Evolutionary conservation across 1,139 yeast species (phyloP).

Genomic region (Taphrina wiesneri): DNA sequence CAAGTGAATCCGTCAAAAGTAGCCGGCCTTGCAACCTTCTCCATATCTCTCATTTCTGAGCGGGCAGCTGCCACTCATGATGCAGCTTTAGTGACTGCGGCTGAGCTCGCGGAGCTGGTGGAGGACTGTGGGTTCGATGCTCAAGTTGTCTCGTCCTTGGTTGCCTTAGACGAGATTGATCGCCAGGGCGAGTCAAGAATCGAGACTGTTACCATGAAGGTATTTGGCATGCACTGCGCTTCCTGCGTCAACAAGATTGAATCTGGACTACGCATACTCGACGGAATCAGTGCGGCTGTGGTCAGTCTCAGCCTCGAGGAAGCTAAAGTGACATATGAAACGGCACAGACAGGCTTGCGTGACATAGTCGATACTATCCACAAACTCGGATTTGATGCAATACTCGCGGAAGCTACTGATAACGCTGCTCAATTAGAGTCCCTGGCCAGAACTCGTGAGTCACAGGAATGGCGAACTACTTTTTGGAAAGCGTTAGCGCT

Average conservation of each 20-base stretch:
- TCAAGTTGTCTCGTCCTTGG: conserved; percentile 5
- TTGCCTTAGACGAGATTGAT: neutral
- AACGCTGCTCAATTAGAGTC: conserved; percentile 65
- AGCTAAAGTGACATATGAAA: conserved; percentile 58
- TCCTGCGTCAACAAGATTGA: conserved; percentile 72
- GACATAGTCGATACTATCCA: conserved; percentile 61
- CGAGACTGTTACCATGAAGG: conserved; percentile 41
- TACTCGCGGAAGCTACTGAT: conserved; percentile 50
- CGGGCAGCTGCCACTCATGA: conserved; percentile 29
- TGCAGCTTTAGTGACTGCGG: neutral
- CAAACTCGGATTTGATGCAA: conserved; percentile 55
- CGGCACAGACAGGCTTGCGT: conserved; percentile 45
- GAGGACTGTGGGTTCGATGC: conserved; percentile 38
- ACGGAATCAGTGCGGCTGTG: conserved; percentile 56
- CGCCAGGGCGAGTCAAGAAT: neutral
- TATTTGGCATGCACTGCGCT: conserved; percentile 85
- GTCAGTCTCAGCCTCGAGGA: conserved; percentile 76
- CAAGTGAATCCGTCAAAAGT: conserved; percentile 47
- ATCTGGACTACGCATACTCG: conserved; percentile 52
- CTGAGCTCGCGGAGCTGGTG: conserved; percentile 19
- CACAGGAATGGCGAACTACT: conserved; percentile 64
- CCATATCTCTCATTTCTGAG: conserved; percentile 15
- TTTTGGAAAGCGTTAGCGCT: conserved; percentile 56
- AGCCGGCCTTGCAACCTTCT: conserved; percentile 17
- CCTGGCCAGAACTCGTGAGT: conserved; percentile 69